Evolutionary conservation across 1,139 yeast species (phyloP).

Genomic region (Hansenula sp.): DNA sequence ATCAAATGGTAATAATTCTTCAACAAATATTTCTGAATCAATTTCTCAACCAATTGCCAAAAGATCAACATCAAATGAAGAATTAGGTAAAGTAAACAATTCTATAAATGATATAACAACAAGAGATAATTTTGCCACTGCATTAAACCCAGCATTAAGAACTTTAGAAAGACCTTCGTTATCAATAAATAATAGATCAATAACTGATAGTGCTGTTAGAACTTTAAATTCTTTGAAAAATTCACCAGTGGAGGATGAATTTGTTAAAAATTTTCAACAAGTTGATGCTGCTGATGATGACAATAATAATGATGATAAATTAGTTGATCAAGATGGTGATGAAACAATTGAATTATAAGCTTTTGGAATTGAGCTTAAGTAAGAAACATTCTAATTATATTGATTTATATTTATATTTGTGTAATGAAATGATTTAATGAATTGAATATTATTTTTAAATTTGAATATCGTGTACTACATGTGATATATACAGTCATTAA

Average conservation of each 20-base stretch:
- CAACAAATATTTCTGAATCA: slow-evolving; percentile 6
- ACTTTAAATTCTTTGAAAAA: slow-evolving; percentile 9
- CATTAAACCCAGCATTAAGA: slow-evolving; percentile 1
- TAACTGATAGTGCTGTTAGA: slow-evolving; percentile 14
- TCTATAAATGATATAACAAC: neutral
- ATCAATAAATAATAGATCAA: slow-evolving; percentile 7
- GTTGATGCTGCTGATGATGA: neutral
- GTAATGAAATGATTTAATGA: neutral
- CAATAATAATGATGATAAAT: neutral
- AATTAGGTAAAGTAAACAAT: slow-evolving; percentile 1
- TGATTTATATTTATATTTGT: neutral
- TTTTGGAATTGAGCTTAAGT: neutral
- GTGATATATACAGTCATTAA: too few species aligned
- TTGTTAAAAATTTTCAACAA: neutral
- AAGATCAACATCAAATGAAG: slow-evolving; percentile 14
- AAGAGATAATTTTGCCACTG: slow-evolving; percentile 1
- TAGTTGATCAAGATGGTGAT: neutral
- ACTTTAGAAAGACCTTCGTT: slow-evolving; percentile 9
- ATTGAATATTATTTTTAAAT: too few species aligned
- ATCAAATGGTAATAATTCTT: slow-evolving; percentile 8
- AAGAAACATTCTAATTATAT: neutral
- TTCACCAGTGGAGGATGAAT: slow-evolving; percentile 6
- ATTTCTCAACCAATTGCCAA: slow-evolving; percentile 1
- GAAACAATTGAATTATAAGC: neutral
- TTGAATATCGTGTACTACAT: too few species aligned